Evolutionary conservation across 768 basidiomycete species (phyloP), one percentile per base, ranked within the genome.

Genomic region (Rhizopogon vulgaris): DNA sequence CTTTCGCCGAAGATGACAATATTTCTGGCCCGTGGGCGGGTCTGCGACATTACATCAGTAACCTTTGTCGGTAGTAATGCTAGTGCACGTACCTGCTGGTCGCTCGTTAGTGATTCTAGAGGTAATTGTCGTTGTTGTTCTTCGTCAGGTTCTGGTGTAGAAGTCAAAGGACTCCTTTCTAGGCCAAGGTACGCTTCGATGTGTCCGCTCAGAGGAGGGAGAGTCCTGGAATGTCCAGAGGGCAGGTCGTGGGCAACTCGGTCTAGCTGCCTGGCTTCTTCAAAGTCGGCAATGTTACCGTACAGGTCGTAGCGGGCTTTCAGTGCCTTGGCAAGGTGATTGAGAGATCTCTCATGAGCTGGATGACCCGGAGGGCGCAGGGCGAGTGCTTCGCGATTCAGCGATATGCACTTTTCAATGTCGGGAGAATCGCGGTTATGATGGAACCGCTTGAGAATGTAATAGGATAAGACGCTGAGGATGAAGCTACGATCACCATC

Each of bases 291-390:
- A 4, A 50, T 45, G 18, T 41, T 42, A 12, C 64, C 54, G 25
- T 52, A 60, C 4, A 59, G 37, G 32, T 53, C 45, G 28, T 63
- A 59, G 10, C 55, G 54, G 8, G 40, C 52, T 52, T 57, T 53
- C 10, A 61, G 43, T 24, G 60, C 55, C 28, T 24, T 38, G 25
- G 63, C 55, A 14, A 54, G 45, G 48, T 30, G 56, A 24, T 51
- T 48, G 11, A 65, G 58, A 38, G 37, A 38, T 24, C 1, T 24
- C n/a, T 10, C 17, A 42, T 10, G 24, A 24, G 12, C 41, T 42
- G 24, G 28, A 30, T 30, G 51, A 85, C 28, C 28, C 71, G 38
- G 87, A 76, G 36, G 15, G 36, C 37, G n/a, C 37, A n/a, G 12
- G 10, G 9, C 10, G 17, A 39, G 8, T 38, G 38, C 8, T 4